A percentile compares a stretch with the other conserved stretches of the same genome.
Conservation (phyloP, 495 filamentous ascomycete genomes). For the Talaromyces proteolyticus region DNA sequence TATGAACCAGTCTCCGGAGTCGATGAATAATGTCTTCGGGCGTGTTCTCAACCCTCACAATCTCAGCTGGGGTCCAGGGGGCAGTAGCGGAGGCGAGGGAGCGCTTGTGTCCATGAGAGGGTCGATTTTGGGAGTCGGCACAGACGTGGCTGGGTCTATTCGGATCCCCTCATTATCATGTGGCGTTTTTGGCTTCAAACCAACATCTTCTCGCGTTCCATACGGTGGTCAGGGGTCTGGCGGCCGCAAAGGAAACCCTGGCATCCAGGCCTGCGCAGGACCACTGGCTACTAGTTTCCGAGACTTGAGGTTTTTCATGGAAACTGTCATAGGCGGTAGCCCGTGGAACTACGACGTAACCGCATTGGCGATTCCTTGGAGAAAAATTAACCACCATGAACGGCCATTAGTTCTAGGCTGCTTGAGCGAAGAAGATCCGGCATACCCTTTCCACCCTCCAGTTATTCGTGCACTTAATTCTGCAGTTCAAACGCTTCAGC, state of each 20-base stretch:
- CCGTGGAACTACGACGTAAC: constrained; percentile 35
- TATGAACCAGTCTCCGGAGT: constrained; percentile 43
- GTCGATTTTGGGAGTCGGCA: constrained; percentile 59
- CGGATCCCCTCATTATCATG: constrained; percentile 59
- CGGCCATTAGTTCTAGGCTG: background rate
- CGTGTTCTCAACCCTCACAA: constrained; percentile 55
- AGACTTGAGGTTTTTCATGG: constrained; percentile 53
- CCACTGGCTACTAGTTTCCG: constrained; percentile 52
- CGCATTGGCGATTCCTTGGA: constrained; percentile 5
- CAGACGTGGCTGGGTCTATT: constrained; percentile 64
- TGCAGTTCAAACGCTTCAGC: background rate
- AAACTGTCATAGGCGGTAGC: constrained; percentile 39
- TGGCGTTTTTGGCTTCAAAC: constrained; percentile 60
- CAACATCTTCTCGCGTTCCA: constrained; percentile 54
- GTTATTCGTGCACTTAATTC: constrained; percentile 9
- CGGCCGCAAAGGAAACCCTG: constrained; percentile 7
- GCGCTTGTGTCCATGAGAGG: constrained; percentile 56
- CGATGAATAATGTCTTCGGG: constrained; percentile 36
- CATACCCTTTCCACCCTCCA: constrained; percentile 14
- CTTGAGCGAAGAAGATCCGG: background rate
- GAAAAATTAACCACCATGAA: background rate
- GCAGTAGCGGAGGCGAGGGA: constrained; percentile 62
- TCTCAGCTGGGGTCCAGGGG: constrained; percentile 48
- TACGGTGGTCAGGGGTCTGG: constrained; percentile 40
- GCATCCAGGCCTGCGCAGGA: constrained; percentile 24